Evolutionary conservation across 805 yeast genomes (phyloP).

Genomic region (Cyberlindnera misumaiensis): DNA sequence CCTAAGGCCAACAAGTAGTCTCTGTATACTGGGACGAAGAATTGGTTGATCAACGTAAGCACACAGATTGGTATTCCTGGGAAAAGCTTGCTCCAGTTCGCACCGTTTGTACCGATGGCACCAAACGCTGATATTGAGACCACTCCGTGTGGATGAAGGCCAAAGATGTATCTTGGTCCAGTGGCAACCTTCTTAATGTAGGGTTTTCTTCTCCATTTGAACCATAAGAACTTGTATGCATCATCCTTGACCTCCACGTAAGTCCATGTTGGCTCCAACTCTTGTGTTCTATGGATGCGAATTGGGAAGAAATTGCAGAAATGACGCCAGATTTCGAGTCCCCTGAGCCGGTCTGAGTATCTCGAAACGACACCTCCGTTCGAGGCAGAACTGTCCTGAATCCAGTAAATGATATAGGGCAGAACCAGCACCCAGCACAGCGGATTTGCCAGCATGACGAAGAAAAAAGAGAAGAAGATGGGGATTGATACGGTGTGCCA

Average conservation of each 20-base stretch:
- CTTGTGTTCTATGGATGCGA: constrained; percentile 55
- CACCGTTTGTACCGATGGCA: constrained; percentile 75
- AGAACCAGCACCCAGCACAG: constrained; percentile 60
- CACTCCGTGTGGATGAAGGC: constrained; percentile 95
- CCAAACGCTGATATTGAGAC: constrained; percentile 90
- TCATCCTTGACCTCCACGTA: constrained; percentile 23
- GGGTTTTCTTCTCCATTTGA: constrained; percentile 19
- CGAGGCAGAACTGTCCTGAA: constrained; percentile 59
- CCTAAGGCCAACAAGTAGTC: constrained; percentile 82
- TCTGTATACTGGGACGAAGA: constrained; percentile 75
- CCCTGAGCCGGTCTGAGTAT: constrained; percentile 49
- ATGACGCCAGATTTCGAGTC: constrained; percentile 55
- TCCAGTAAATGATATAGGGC: constrained; percentile 56
- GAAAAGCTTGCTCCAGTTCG: constrained; percentile 56
- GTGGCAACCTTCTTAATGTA: constrained; percentile 30
- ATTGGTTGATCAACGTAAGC: constrained; percentile 77
- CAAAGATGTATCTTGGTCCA: constrained; percentile 80
- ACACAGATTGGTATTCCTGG: constrained; percentile 82
- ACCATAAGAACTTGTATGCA: constrained; percentile 12
- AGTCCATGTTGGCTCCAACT: constrained; percentile 67
- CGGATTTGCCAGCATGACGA: constrained; percentile 52
- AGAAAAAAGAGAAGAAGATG: constrained; percentile 43
- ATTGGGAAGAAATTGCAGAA: constrained; percentile 82
- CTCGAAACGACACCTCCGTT: constrained; percentile 64
- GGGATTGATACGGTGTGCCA: constrained; percentile 75